These are phyloP conservation scores for Aspergillus spinulosporus DNA, from an alignment of 2,329 filamentous ascomycete genomes.

Conservation along the genomic window DNA sequence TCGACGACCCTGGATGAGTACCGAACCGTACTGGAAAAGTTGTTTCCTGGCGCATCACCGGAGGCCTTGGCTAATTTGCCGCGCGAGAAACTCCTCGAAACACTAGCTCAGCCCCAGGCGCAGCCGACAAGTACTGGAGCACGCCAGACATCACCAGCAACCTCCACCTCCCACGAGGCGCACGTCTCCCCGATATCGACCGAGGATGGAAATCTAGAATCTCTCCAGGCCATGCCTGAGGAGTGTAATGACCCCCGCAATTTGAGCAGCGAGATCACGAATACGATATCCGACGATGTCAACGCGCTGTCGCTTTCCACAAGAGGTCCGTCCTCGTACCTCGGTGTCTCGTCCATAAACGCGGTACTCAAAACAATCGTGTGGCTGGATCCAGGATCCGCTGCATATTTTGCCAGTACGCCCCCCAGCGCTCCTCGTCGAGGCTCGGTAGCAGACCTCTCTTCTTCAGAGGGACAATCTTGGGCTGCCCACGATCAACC, in stretches of 20 bases:
- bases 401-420: constrained; percentile 49
- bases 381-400: constrained; percentile 54
- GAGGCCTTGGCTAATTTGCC: constrained; percentile 54
- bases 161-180: constrained; percentile 48
- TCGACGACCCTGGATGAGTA: constrained; percentile 68
- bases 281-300: constrained; percentile 68
- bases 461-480: constrained; percentile 20
- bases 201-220: constrained; percentile 57
- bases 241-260: constrained; percentile 51
- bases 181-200: constrained; percentile 44
- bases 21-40: constrained; percentile 59
- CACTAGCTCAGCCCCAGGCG: constrained; percentile 20
- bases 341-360: constrained; percentile 73
- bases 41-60: constrained; percentile 62
- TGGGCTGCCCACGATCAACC: constrained; percentile 38
- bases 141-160: constrained; percentile 45
- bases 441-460: constrained; percentile 23
- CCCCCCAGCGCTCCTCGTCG: constrained; percentile 25
- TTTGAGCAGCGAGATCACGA: constrained; percentile 56
- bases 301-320: constrained; percentile 66
- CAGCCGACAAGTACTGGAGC: constrained; percentile 42
- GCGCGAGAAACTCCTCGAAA: constrained; percentile 59
- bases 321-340: constrained; percentile 64
- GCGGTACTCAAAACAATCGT: constrained; percentile 71
- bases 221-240: constrained; percentile 72